Conservation (phyloP, 2,329 filamentous ascomycete genomes). For the Colletotrichum graminicola region DNA sequence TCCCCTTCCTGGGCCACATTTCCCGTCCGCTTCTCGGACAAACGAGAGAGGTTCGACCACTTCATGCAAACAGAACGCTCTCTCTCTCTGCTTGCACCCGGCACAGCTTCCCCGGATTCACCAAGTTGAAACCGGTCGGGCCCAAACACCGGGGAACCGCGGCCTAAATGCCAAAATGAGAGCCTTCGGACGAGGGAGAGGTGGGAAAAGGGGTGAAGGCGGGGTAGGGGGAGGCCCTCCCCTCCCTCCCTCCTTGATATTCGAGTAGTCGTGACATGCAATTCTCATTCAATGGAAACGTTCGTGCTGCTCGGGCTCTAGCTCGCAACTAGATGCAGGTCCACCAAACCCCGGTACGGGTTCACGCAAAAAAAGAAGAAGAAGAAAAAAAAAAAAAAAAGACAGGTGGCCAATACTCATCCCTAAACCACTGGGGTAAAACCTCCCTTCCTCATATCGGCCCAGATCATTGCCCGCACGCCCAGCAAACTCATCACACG, state of each 20-base stretch:
- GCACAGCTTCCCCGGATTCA: constrained; percentile 12
- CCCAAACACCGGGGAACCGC: constrained; percentile 31
- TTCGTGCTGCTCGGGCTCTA: constrained; percentile 11
- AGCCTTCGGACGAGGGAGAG: constrained; percentile 19
- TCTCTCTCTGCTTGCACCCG: neutral
- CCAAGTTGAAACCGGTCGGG: constrained; percentile 25
- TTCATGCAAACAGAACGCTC: neutral
- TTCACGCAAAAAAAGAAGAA: neutral
- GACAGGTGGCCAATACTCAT: neutral
- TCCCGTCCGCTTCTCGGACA: constrained; percentile 6
- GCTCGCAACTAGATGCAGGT: constrained; percentile 20
- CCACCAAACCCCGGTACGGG: constrained; percentile 5
- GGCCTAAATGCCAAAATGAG: constrained; percentile 9
- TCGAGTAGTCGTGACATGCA: neutral
- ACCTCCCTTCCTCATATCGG: constrained; percentile 13
- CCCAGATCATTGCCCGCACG: constrained; percentile 22
- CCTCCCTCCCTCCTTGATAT: neutral
- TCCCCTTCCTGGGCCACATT: neutral
- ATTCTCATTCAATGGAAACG: constrained; percentile 15
- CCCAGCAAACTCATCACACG: neutral
- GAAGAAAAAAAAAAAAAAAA: neutral
- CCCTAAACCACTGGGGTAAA: neutral
- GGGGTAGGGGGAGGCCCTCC: neutral
- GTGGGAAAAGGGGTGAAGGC: neutral
- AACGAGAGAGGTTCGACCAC: neutral